These are phyloP conservation scores for Lasiosphaeriaceae sp. DNA, from an alignment of 495 filamentous ascomycete genomes.

Conservation along the genomic window DNA sequence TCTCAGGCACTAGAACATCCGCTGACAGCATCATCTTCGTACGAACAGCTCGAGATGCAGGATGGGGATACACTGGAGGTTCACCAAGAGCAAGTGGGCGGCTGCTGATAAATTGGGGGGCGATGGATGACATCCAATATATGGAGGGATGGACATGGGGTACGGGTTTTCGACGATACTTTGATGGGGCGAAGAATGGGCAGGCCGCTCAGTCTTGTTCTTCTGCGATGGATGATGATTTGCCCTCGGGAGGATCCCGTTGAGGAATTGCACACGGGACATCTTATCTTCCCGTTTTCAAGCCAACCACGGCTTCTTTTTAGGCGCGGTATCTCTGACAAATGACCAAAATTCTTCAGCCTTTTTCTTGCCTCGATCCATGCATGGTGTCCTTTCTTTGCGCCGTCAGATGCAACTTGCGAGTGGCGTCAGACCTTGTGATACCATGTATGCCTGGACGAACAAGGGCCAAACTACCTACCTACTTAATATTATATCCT, in stretches of 20 bases:
- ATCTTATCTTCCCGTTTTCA: background rate
- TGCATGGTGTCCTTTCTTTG: background rate
- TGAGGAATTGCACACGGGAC: background rate
- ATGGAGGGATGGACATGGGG: too few species aligned
- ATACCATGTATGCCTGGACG: background rate
- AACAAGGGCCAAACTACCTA: too few species aligned
- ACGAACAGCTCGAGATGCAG: conserved; percentile 81
- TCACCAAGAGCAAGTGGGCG: conserved; percentile 97
- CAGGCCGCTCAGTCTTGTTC: too few species aligned
- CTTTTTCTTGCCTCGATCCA: background rate
- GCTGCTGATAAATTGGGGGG: conserved; percentile 32
- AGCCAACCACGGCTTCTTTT: background rate
- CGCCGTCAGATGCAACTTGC: background rate
- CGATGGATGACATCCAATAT: too few species aligned
- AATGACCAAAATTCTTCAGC: background rate
- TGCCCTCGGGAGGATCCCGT: too few species aligned
- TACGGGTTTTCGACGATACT: too few species aligned
- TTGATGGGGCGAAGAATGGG: too few species aligned
- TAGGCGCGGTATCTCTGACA: background rate
- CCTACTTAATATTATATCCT: too few species aligned
- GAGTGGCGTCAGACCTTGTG: background rate
- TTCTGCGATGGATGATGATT: too few species aligned
- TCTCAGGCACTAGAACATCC: background rate
- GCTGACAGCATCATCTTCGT: conserved; percentile 8
- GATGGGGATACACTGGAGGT: conserved; percentile 97